Percentiles rank a stretch among this genome's conserved stretches.
Evolutionary conservation across 2,329 filamentous ascomycete species (phyloP).

Genomic region (Penicillium brasilianum): DNA sequence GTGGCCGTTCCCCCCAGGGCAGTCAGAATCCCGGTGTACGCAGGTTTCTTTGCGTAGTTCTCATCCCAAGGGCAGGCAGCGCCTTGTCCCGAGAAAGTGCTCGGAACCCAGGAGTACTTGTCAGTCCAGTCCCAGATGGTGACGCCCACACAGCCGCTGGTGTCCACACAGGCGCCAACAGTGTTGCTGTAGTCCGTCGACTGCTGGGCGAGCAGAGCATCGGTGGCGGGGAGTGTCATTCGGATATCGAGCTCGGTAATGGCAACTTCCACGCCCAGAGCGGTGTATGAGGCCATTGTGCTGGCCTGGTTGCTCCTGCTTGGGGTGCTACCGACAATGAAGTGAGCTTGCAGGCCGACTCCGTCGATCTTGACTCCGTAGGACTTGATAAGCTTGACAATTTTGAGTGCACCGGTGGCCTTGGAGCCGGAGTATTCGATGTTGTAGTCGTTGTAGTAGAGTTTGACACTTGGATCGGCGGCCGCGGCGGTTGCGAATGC

Average conservation of each 20-base stretch:
- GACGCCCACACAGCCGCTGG: slow-evolving; percentile 39
- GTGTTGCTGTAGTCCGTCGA: slow-evolving; percentile 39
- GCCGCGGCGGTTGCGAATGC: slow-evolving; percentile 53
- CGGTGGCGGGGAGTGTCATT: slow-evolving; percentile 42
- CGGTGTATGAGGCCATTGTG: slow-evolving; percentile 45
- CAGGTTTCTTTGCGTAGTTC: slow-evolving; percentile 54
- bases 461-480: slow-evolving; percentile 63
- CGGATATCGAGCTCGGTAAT: slow-evolving; percentile 58
- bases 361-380: slow-evolving; percentile 54
- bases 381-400: slow-evolving; percentile 47
- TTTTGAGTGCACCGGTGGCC: slow-evolving; percentile 39
- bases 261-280: slow-evolving; percentile 49
- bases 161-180: slow-evolving; percentile 39
- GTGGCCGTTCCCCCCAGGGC: slow-evolving; percentile 28
- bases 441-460: slow-evolving; percentile 54
- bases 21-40: slow-evolving; percentile 45
- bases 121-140: slow-evolving; percentile 53
- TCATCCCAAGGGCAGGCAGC: slow-evolving; percentile 54
- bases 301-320: slow-evolving; percentile 44
- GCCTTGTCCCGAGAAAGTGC: slow-evolving; percentile 49
- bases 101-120: slow-evolving; percentile 54
- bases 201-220: slow-evolving; percentile 36
- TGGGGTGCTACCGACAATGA: slow-evolving; percentile 50
- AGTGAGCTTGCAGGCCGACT: slow-evolving; percentile 51
- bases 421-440: slow-evolving; percentile 48